Percentiles rank a stretch among this genome's conserved stretches.
These are phyloP conservation scores for Pichia manshurica DNA, from an alignment of 805 yeast genomes.

Conservation along the genomic window DNA sequence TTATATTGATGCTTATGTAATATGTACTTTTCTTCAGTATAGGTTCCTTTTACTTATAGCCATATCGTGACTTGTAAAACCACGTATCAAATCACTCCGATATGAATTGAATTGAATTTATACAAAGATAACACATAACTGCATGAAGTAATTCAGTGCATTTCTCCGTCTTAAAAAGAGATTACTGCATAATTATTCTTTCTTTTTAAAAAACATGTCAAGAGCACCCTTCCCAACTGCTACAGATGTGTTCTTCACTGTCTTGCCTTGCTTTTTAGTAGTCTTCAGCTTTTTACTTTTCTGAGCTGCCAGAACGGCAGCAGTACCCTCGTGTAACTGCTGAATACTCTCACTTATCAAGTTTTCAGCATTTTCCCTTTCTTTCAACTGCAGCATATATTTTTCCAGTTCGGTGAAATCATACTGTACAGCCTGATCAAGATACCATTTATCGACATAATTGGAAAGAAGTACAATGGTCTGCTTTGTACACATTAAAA, in stretches of 20 bases:
- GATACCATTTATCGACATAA: constrained; percentile 31
- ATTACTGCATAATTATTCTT: background rate
- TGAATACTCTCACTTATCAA: constrained; percentile 30
- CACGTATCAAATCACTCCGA: no score
- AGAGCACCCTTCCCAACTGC: constrained; percentile 56
- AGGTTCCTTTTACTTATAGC: no score
- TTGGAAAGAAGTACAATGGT: constrained; percentile 46
- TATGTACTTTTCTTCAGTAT: no score
- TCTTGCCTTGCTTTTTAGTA: constrained; percentile 10
- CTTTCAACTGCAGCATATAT: constrained; percentile 18
- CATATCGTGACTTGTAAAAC: no score
- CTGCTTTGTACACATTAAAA: constrained; percentile 29
- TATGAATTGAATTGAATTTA: no score
- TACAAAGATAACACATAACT: no score
- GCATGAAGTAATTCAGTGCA: no score
- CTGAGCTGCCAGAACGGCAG: constrained; percentile 4
- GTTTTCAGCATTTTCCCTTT: constrained; percentile 18
- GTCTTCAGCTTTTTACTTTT: constrained; percentile 19
- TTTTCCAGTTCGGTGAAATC: constrained; percentile 19
- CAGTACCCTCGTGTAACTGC: constrained; percentile 28
- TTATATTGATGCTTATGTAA: background rate
- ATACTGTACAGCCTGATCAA: constrained; percentile 17
- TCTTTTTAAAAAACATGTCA: constrained; percentile 57
- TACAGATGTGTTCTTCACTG: constrained; percentile 25
- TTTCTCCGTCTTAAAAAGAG: no score